Percentiles rank a stretch among this genome's conserved stretches.
Conservation (phyloP, 345 rosid species). For the Durio zibethinus region DNA sequence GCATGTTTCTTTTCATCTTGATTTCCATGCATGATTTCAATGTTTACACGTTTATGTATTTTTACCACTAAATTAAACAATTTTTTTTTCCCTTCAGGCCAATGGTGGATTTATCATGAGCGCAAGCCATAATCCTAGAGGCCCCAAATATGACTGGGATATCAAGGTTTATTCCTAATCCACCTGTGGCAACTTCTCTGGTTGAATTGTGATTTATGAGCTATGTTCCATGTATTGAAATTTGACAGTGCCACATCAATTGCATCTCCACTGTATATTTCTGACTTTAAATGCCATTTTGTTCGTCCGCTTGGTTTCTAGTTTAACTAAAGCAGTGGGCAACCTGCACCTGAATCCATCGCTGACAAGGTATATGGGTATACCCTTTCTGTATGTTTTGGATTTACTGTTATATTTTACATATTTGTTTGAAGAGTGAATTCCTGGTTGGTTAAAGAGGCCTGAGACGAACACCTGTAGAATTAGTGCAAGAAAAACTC, state of each 20-base stretch:
- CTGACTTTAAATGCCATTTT: constrained; percentile 14
- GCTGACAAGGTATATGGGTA: constrained; percentile 95
- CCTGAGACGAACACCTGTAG: background rate
- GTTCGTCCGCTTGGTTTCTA: constrained; percentile 25
- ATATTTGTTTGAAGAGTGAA: constrained; percentile 1
- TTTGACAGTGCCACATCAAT: background rate
- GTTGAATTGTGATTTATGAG: background rate
- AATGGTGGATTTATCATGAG: constrained; percentile 98
- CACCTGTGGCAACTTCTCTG: constrained; percentile 2
- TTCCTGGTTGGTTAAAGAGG: background rate
- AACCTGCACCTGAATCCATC: constrained; percentile 90
- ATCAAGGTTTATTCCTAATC: constrained; percentile 60
- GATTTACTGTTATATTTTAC: background rate
- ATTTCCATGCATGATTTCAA: constrained; percentile 7
- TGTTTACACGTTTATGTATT: background rate
- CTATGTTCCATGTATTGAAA: background rate
- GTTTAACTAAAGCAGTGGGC: constrained; percentile 95
- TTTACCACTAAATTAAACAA: constrained; percentile 1
- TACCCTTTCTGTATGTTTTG: constrained; percentile 82
- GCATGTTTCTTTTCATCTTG: constrained; percentile 6
- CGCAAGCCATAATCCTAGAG: constrained; percentile 97
- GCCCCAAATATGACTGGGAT: constrained; percentile 95
- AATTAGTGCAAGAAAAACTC: background rate
- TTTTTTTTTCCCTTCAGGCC: constrained; percentile 41
- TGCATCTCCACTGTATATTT: background rate